Conservation (phyloP, 768 basidiomycete genomes). For the Leucosporidium creatinivorum region DNA sequence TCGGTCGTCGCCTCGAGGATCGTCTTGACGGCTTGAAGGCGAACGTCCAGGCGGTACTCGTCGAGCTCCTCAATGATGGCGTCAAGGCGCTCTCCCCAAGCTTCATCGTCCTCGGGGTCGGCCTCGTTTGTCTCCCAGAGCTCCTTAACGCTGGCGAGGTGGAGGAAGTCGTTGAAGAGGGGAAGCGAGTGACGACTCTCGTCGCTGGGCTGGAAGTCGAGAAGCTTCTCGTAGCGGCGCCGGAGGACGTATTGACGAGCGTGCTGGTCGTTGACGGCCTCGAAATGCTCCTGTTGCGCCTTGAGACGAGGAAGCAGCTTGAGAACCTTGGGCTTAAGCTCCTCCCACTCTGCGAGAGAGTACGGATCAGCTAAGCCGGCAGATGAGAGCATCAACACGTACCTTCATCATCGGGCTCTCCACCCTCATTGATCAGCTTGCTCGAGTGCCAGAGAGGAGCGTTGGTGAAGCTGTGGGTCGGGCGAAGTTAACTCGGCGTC, state of each 20-base stretch:
- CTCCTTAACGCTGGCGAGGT: background rate
- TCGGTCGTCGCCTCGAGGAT: slow-evolving; percentile 62
- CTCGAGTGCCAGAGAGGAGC: background rate
- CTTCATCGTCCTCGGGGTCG: background rate
- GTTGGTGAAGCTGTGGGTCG: slow-evolving; percentile 1
- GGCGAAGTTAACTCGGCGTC: background rate
- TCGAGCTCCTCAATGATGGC: slow-evolving; percentile 1
- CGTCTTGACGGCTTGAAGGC: slow-evolving; percentile 42
- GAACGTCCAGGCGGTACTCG: background rate
- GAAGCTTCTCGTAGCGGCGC: too few relatives aligned
- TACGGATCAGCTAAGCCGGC: background rate
- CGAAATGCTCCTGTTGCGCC: background rate
- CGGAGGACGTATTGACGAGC: too few relatives aligned
- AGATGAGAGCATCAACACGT: background rate
- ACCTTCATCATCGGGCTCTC: background rate
- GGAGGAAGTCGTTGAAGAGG: background rate
- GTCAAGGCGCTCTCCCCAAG: background rate
- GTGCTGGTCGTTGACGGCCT: background rate
- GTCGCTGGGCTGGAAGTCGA: background rate
- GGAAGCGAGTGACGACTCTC: background rate
- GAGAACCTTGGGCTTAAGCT: slow-evolving; percentile 2
- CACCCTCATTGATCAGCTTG: background rate
- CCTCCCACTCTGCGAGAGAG: slow-evolving; percentile 1
- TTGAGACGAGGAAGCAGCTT: background rate
- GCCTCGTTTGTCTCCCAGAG: background rate